Conservation (phyloP, 345 rosid genomes). For the Ailanthus altissimus region DNA sequence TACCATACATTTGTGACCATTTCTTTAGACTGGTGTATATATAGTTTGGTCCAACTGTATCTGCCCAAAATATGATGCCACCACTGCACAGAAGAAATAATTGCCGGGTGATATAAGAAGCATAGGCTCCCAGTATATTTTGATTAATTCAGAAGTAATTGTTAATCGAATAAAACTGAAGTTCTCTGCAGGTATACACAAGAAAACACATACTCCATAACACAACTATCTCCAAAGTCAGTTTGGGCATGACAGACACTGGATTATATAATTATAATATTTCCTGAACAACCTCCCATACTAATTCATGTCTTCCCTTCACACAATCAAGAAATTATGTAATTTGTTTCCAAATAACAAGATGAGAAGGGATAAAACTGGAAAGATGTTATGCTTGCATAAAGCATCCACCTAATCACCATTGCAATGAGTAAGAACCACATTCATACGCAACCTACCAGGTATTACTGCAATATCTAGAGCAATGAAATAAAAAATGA, state of each 20-base stretch:
- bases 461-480: not conserved
- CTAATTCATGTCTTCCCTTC: not conserved
- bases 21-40: conserved; percentile 63
- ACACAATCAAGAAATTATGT: not conserved
- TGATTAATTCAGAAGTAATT: not conserved
- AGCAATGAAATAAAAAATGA: not conserved
- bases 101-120: not conserved
- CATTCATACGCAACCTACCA: not conserved
- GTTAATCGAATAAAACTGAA: not conserved
- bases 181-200: not conserved
- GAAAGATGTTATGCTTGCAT: not conserved
- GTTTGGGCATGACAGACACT: not conserved
- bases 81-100: conserved; percentile 52
- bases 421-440: conserved; percentile 4
- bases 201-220: not conserved
- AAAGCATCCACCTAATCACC: not conserved
- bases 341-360: not conserved
- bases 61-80: conserved; percentile 93
- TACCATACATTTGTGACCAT: conserved; percentile 69
- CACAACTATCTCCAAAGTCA: not conserved
- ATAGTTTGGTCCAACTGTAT: conserved; percentile 62
- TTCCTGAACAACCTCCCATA: not conserved
- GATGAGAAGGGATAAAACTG: not conserved
- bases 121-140: not conserved
- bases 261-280: not conserved